Evolutionary conservation across 108 stramenopile genomes (phyloP).

Genomic region (Thalassiosira profunda): DNA sequence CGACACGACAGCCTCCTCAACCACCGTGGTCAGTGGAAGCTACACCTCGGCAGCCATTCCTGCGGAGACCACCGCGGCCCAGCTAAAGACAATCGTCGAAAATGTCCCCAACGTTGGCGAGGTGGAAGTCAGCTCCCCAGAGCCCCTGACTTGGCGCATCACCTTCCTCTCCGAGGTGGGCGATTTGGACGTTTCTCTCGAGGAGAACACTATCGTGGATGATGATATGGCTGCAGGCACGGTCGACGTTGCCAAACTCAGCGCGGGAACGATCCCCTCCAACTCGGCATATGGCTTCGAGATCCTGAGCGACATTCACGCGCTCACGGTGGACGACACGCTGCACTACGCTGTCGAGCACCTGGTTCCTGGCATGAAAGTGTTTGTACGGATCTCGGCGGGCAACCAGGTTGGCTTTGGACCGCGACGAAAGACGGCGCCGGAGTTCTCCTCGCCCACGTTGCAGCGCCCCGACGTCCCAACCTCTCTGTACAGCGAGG

Average conservation of each 20-base stretch:
- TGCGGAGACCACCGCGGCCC: slow-evolving; percentile 21
- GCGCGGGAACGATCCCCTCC: slow-evolving; percentile 28
- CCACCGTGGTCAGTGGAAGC: slow-evolving; percentile 22
- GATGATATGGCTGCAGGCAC: slow-evolving; percentile 14
- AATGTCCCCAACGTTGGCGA: slow-evolving; percentile 77
- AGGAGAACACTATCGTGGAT: slow-evolving; percentile 26
- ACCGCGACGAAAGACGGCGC: slow-evolving; percentile 50
- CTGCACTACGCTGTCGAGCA: slow-evolving; percentile 46
- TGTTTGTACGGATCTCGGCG: slow-evolving; percentile 59
- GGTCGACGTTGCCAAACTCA: slow-evolving; percentile 21
- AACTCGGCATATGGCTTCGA: slow-evolving; percentile 44
- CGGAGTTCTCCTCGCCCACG: slow-evolving; percentile 42
- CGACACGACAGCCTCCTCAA: slow-evolving; percentile 25
- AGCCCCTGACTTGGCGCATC: slow-evolving; percentile 48
- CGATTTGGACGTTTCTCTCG: slow-evolving; percentile 33
- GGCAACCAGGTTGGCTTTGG: slow-evolving; percentile 64
- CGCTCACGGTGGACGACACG: slow-evolving; percentile 4
- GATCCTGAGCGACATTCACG: slow-evolving; percentile 15
- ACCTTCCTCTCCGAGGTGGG: slow-evolving; percentile 77
- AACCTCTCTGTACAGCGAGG: slow-evolving; percentile 48
- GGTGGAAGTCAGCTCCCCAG: slow-evolving; percentile 59
- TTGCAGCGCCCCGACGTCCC: slow-evolving; percentile 52
- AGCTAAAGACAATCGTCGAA: slow-evolving; percentile 73
- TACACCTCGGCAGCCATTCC: slow-evolving; percentile 47
- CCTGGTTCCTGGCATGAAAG: slow-evolving; percentile 53